These are phyloP conservation scores for Takakia lepidozioides DNA, from an alignment of 225 moss, liverwort and hornwort species.

Conservation along the genomic window DNA sequence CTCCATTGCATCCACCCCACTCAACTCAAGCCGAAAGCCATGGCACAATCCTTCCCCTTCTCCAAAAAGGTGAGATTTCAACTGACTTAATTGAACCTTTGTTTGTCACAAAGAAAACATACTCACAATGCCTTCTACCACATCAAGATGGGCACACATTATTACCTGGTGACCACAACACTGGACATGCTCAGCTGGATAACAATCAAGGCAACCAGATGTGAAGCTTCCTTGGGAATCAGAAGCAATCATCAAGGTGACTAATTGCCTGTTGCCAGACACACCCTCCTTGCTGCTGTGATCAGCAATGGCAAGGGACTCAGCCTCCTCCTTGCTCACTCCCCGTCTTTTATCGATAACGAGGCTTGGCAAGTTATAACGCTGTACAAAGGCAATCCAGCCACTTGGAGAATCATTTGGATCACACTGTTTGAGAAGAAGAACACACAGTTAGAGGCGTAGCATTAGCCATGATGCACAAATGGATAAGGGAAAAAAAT, in stretches of 20 bases:
- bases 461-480: too few relatives aligned
- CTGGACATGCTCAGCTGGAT: slow-evolving; percentile 73
- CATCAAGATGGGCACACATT: background rate
- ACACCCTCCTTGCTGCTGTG: slow-evolving; percentile 8
- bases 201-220: slow-evolving; percentile 34
- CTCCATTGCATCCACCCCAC: too few relatives aligned
- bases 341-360: slow-evolving; percentile 10
- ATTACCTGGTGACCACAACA: slow-evolving; percentile 98
- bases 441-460: too few relatives aligned
- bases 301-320: too few relatives aligned
- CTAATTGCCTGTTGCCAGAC: slow-evolving; percentile 14
- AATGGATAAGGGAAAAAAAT: too few relatives aligned
- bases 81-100: too few relatives aligned
- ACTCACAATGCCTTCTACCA: too few relatives aligned
- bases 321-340: background rate
- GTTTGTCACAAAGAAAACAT: too few relatives aligned
- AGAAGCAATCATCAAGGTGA: slow-evolving; percentile 31
- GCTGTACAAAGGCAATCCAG: slow-evolving; percentile 91
- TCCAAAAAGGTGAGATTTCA: too few relatives aligned
- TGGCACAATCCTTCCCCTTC: too few relatives aligned
- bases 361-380: slow-evolving; percentile 68
- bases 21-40: too few relatives aligned
- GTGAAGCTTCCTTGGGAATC: slow-evolving; percentile 12
- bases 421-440: too few relatives aligned
- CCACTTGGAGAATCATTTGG: slow-evolving; percentile 69